Evolutionary conservation across 495 filamentous ascomycete genomes (phyloP).

Genomic region (Aspergillus taichungensis): DNA sequence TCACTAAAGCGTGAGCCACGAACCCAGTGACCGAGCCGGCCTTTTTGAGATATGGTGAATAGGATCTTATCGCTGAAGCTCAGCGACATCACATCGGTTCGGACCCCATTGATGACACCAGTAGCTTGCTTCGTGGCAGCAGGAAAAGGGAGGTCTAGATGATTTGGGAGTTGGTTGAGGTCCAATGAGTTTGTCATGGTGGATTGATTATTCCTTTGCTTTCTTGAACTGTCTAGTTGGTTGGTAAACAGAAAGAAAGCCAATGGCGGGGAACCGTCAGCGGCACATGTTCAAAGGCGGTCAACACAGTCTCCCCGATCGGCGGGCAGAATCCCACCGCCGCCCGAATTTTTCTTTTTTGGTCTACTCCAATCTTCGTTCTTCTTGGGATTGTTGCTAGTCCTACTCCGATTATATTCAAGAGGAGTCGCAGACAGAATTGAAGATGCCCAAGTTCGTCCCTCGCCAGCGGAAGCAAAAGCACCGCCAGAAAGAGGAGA

Average conservation of each 20-base stretch:
- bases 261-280: too few species aligned
- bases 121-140: conserved; percentile 58
- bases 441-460: conserved; percentile 63
- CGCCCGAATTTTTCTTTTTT: conserved; percentile 12
- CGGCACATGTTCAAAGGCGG: conserved; percentile 2
- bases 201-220: too few species aligned
- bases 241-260: too few species aligned
- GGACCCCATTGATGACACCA: conserved; percentile 53
- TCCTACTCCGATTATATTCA: conserved; percentile 3
- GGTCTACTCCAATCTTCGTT: background rate
- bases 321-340: conserved; percentile 13
- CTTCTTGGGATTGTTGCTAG: background rate
- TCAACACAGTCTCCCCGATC: conserved; percentile 5
- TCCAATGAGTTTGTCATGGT: conserved; percentile 25
- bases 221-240: too few species aligned
- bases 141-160: conserved; percentile 57
- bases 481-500: conserved; percentile 29
- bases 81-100: conserved; percentile 61
- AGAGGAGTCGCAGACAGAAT: conserved; percentile 3
- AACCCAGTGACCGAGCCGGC: conserved; percentile 89
- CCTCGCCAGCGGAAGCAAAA: conserved; percentile 75
- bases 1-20: conserved; percentile 10
- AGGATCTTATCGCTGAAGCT: conserved; percentile 89
- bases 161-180: conserved; percentile 23
- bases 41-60: conserved; percentile 78